These are phyloP conservation scores for Lasiosphaeria ovina DNA, from an alignment of 495 filamentous ascomycete genomes.

Conservation along the genomic window DNA sequence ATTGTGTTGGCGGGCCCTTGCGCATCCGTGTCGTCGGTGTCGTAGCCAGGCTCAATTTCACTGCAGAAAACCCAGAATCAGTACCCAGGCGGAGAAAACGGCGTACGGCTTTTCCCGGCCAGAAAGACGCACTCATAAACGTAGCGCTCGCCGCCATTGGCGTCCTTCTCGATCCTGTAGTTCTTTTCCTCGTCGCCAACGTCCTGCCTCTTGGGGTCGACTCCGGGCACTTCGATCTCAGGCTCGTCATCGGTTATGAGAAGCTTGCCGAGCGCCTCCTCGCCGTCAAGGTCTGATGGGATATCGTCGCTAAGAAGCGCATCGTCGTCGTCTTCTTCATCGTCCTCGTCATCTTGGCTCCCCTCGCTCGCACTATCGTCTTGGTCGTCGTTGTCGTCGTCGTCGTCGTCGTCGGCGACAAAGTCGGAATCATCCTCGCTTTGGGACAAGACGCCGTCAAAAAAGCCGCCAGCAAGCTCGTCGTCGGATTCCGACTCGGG, in stretches of 20 bases:
- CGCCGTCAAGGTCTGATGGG: slow-evolving; percentile 52
- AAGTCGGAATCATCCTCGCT: slow-evolving; percentile 31
- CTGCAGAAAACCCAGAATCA: slow-evolving; percentile 50
- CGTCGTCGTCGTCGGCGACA: slow-evolving; percentile 18
- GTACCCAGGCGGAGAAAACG: not conserved
- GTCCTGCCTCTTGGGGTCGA: slow-evolving; percentile 31
- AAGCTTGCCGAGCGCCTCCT: slow-evolving; percentile 34
- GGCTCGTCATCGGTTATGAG: slow-evolving; percentile 22
- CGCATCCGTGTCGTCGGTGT: slow-evolving; percentile 88
- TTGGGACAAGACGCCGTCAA: slow-evolving; percentile 35
- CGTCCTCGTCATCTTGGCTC: slow-evolving; percentile 42
- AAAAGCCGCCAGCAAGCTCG: slow-evolving; percentile 30
- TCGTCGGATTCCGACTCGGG: slow-evolving; percentile 34
- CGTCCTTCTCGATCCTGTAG: slow-evolving; percentile 56
- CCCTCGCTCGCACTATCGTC: slow-evolving; percentile 26
- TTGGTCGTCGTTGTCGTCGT: slow-evolving; percentile 21
- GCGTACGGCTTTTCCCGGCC: not conserved
- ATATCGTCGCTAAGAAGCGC: slow-evolving; percentile 58
- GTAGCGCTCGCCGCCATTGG: slow-evolving; percentile 53
- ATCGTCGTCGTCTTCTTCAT: slow-evolving; percentile 51
- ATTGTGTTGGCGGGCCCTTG: slow-evolving; percentile 83
- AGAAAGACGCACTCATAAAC: slow-evolving; percentile 52
- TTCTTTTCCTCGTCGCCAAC: slow-evolving; percentile 47
- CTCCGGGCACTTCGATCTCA: slow-evolving; percentile 33
- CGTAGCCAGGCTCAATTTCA: slow-evolving; percentile 93